phyloP scores from a whole-genome alignment of 805 yeast species.

The Grigorovia transvaalensis region DNA sequence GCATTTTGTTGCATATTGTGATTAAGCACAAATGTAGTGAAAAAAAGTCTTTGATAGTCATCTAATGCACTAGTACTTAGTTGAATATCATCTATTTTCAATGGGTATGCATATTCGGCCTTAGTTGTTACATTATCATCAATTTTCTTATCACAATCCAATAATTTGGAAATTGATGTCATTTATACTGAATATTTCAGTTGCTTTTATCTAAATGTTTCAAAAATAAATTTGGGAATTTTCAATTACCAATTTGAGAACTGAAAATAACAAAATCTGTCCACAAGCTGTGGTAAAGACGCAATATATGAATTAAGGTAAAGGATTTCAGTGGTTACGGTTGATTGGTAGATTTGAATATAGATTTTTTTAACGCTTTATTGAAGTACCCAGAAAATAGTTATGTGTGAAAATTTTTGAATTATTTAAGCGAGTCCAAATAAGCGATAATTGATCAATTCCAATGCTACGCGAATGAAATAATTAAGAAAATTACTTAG shows the following conservation, averaged over 20 bases:
- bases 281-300: not conserved
- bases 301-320: not conserved
- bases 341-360: not conserved
- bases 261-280: not conserved
- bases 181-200: not conserved
- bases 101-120: not conserved
- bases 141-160: not conserved
- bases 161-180: not conserved
- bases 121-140: not conserved
- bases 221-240: not conserved
- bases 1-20: not conserved
- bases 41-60: conserved; percentile 2
- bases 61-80: conserved; percentile 1
- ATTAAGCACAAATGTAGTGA: not conserved
- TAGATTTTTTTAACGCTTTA: not conserved
- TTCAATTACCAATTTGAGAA: not conserved
- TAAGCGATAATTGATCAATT: not conserved
- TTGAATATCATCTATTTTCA: conserved; percentile 1
- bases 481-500: not conserved
- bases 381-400: not conserved
- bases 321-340: too few relatives aligned
- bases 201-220: not conserved
- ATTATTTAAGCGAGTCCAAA: not conserved
- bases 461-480: not conserved
- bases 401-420: not conserved